Evolutionary conservation across 352 stramenopile species (phyloP).

Genomic region (Pythium volutum): DNA sequence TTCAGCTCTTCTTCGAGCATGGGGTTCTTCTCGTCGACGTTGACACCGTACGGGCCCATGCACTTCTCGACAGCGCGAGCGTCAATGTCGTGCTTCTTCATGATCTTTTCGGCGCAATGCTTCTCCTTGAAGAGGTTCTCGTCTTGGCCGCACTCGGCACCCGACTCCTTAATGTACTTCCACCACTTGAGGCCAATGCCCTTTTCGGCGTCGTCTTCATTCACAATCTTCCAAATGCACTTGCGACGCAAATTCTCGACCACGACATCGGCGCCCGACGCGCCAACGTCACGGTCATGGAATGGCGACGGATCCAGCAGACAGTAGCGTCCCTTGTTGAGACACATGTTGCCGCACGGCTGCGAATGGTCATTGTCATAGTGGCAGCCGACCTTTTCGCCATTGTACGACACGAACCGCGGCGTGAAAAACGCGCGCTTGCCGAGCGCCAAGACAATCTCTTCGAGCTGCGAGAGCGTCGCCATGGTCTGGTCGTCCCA

Average conservation of each 20-base stretch:
- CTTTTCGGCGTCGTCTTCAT: constrained; percentile 55
- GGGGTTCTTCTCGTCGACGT: constrained; percentile 84
- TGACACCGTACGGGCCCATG: constrained; percentile 90
- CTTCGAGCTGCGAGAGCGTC: constrained; percentile 81
- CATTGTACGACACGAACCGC: constrained; percentile 96
- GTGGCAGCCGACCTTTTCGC: constrained; percentile 90
- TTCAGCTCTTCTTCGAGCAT: constrained; percentile 90
- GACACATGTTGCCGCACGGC: constrained; percentile 95
- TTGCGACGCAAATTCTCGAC: constrained; percentile 91
- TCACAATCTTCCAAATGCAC: constrained; percentile 94
- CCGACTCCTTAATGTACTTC: constrained; percentile 94
- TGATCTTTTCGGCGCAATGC: constrained; percentile 87
- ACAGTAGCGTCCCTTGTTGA: constrained; percentile 97
- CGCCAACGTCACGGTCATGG: constrained; percentile 90
- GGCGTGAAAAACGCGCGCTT: constrained; percentile 94
- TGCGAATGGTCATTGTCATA: constrained; percentile 59
- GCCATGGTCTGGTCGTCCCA: constrained; percentile 86
- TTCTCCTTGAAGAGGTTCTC: constrained; percentile 86
- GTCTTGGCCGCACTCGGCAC: constrained; percentile 79
- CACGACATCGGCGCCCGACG: constrained; percentile 94
- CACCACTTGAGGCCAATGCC: constrained; percentile 93
- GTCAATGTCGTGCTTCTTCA: constrained; percentile 88
- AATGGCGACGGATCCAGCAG: constrained; percentile 93
- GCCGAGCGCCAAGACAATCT: constrained; percentile 83
- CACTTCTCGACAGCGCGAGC: constrained; percentile 87